phyloP scores from a whole-genome alignment of 2,329 filamentous ascomycete species.

The Fusarium sp. region DNA sequence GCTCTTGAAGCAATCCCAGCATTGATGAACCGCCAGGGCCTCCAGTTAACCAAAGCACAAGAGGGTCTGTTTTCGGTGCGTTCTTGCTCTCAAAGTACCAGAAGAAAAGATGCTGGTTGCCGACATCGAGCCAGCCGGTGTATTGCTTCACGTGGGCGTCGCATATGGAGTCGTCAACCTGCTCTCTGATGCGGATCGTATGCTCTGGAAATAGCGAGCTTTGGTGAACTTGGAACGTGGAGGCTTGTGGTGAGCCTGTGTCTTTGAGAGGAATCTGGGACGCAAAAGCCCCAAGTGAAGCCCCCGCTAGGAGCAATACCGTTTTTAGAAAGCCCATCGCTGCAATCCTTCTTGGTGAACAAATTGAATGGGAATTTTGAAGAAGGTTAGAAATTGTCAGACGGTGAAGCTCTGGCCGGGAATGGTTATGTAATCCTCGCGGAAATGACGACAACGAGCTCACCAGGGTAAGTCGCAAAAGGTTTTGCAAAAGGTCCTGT shows the following conservation, averaged over 20 bases:
- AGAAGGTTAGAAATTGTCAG: not conserved
- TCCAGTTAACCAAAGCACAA: slow-evolving; percentile 35
- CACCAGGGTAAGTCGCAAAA: not conserved
- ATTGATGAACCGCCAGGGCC: slow-evolving; percentile 28
- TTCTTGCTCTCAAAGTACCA: slow-evolving; percentile 38
- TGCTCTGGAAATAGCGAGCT: slow-evolving; percentile 17
- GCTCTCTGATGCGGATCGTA: slow-evolving; percentile 32
- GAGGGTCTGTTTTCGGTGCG: slow-evolving; percentile 19
- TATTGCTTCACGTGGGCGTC: slow-evolving; percentile 35
- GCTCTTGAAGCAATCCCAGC: slow-evolving; percentile 33
- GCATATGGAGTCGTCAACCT: slow-evolving; percentile 20
- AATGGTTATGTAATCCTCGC: slow-evolving; percentile 1
- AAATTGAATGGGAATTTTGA: not conserved
- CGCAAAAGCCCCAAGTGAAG: not conserved
- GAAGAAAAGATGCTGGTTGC: slow-evolving; percentile 34
- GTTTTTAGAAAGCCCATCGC: slow-evolving; percentile 8
- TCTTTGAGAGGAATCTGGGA: not conserved
- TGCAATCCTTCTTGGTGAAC: not conserved
- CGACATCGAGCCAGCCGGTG: slow-evolving; percentile 30
- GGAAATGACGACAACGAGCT: not conserved
- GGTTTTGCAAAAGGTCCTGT: not conserved
- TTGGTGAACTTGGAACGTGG: slow-evolving; percentile 8
- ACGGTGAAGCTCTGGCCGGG: not conserved
- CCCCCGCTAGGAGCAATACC: not conserved
- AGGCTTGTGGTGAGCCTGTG: not conserved